Percentiles rank a stretch among this genome's conserved stretches.
Evolutionary conservation across 2,329 filamentous ascomycete species (phyloP).

Genomic region (Talaromyces verruculosus): DNA sequence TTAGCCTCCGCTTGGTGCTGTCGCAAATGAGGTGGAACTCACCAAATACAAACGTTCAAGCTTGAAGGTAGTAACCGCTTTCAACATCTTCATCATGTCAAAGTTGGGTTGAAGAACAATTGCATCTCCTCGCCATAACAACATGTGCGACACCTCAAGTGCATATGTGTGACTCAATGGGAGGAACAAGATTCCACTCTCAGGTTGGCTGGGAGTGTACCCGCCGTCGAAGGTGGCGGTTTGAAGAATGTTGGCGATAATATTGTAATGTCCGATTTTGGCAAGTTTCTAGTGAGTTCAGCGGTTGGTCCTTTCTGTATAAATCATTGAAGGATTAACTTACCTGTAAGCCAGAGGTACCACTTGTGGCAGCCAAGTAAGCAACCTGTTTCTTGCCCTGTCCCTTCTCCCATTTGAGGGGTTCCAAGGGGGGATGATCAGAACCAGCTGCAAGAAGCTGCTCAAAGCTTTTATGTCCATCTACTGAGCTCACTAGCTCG

Average conservation of each 20-base stretch:
- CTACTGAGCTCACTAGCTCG: neutral
- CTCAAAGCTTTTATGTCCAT: neutral
- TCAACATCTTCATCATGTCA: conserved; percentile 61
- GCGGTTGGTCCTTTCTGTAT: neutral
- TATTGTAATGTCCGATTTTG: conserved; percentile 71
- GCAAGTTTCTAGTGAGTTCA: conserved; percentile 63
- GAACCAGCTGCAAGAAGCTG: neutral
- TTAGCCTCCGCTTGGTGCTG: neutral
- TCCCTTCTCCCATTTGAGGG: conserved; percentile 28
- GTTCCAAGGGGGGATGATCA: conserved; percentile 23
- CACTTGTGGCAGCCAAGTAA: conserved; percentile 71
- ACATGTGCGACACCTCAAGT: conserved; percentile 62
- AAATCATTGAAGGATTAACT: neutral
- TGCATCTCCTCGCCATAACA: conserved; percentile 66
- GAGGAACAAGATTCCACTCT: conserved; percentile 61
- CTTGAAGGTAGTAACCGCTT: conserved; percentile 62
- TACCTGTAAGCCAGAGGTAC: conserved; percentile 70
- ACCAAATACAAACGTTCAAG: conserved; percentile 66
- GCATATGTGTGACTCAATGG: conserved; percentile 76
- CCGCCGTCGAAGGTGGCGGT: conserved; percentile 50
- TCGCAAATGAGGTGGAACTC: neutral
- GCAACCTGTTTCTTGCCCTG: conserved; percentile 40
- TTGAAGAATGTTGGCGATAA: conserved; percentile 69
- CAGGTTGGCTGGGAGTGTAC: conserved; percentile 46
- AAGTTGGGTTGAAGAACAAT: conserved; percentile 72